These are phyloP conservation scores for Vachellia pachyceras DNA, from an alignment of 306 rosid genomes.

Conservation along the genomic window DNA sequence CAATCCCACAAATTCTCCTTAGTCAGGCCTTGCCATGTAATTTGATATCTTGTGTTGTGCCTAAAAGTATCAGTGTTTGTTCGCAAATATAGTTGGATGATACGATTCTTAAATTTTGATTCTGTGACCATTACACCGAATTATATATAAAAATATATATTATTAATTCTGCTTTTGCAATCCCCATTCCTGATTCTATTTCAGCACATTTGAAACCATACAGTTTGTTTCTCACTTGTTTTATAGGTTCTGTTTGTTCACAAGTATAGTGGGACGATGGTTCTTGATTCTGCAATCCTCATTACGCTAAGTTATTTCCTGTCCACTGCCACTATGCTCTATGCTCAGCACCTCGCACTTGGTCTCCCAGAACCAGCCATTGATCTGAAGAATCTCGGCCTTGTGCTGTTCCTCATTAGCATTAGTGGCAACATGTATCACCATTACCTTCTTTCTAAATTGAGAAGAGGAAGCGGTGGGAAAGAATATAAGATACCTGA, in stretches of 20 bases:
- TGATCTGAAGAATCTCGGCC: conserved; percentile 59
- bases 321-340: conserved; percentile 55
- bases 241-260: conserved; percentile 74
- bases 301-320: conserved; percentile 62
- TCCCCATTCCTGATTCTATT: not conserved
- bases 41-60: not conserved
- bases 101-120: not conserved
- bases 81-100: not conserved
- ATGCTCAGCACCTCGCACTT: conserved; percentile 61
- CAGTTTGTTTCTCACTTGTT: not conserved
- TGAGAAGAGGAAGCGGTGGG: conserved; percentile 69
- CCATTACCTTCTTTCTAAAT: conserved; percentile 66
- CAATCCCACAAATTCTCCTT: no score
- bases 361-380: conserved; percentile 63
- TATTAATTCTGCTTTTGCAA: not conserved
- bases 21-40: no score
- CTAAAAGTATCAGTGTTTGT: not conserved
- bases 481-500: conserved; percentile 77
- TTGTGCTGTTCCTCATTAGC: conserved; percentile 59
- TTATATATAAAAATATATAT: not conserved
- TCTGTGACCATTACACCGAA: not conserved
- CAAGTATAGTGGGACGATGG: conserved; percentile 73
- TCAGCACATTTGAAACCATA: not conserved
- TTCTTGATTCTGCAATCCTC: conserved; percentile 49
- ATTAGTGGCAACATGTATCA: conserved; percentile 82